Percentiles rank a stretch among this genome's conserved stretches.
Evolutionary conservation across 305 asterid species (phyloP).

Genomic region (Withania somnifera): DNA sequence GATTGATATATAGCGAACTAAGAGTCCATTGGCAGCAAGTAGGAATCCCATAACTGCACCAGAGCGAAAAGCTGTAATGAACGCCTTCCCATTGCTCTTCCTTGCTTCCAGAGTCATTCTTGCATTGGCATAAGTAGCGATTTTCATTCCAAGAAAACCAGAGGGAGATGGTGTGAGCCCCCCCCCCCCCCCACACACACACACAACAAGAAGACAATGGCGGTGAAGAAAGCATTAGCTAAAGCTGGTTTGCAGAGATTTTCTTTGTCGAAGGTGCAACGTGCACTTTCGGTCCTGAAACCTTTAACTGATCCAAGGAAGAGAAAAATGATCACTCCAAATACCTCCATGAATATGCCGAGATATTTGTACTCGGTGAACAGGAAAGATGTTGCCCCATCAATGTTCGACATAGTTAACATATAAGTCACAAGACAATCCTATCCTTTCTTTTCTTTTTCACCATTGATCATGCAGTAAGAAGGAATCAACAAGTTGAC

Average conservation of each 20-base stretch:
- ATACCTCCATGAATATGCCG: conserved; percentile 4
- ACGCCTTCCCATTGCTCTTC: conserved; percentile 11
- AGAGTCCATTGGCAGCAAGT: conserved; percentile 14
- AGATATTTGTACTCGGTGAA: conserved; percentile 8
- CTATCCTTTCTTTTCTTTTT: not conserved
- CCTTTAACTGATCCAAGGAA: conserved; percentile 11
- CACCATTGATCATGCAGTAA: no score
- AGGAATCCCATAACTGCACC: conserved; percentile 19
- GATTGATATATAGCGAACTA: conserved; percentile 8
- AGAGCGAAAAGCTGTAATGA: conserved; percentile 8
- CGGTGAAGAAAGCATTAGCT: conserved; percentile 13
- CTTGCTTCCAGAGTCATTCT: conserved; percentile 14
- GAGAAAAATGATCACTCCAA: conserved; percentile 12
- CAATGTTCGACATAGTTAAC: not conserved
- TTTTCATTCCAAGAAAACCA: conserved; percentile 17
- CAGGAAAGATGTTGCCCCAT: conserved; percentile 16
- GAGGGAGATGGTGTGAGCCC: conserved; percentile 11
- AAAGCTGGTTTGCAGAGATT: conserved; percentile 14
- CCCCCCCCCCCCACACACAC: no score
- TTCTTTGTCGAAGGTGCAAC: conserved; percentile 9
- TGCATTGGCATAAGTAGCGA: conserved; percentile 15
- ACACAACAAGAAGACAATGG: conserved; percentile 10
- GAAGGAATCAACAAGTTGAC: not conserved
- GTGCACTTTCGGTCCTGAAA: conserved; percentile 11
- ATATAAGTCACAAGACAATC: not conserved